Percentiles rank a stretch among this genome's conserved stretches.
phyloP scores from a whole-genome alignment of 73 alveolate species.

The Chromera velia region DNA sequence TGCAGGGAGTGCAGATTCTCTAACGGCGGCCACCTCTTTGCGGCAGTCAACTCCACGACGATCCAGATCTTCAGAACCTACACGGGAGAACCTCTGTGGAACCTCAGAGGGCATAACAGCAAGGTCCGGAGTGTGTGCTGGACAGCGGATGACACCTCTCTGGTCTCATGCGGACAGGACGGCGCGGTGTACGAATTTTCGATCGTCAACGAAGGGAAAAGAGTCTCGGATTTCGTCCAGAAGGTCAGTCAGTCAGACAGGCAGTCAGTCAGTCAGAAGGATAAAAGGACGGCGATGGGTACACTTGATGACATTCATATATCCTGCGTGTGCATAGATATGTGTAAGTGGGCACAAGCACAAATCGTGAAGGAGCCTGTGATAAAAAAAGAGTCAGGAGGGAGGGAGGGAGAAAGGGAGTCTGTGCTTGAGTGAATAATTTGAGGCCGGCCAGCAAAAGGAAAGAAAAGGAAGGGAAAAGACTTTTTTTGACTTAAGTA shows the following conservation, averaged over 20 bases:
- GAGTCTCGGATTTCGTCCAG: constrained; percentile 10
- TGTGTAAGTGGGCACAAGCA: no score
- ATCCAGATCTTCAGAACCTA: constrained; percentile 56
- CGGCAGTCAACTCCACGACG: constrained; percentile 77
- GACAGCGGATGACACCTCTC: constrained; percentile 83
- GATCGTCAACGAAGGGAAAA: constrained; percentile 30
- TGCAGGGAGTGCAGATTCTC: constrained; percentile 62
- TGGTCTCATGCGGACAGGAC: constrained; percentile 84
- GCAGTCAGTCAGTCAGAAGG: not conserved
- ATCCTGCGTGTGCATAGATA: no score
- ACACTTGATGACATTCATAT: no score
- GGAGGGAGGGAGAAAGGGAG: no score
- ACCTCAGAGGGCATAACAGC: constrained; percentile 33
- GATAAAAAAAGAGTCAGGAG: no score
- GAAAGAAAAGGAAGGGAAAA: no score
- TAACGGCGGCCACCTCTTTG: constrained; percentile 91
- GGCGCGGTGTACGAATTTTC: constrained; percentile 60
- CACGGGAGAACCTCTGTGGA: constrained; percentile 40
- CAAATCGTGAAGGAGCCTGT: no score
- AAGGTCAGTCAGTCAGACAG: not conserved
- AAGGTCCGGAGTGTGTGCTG: constrained; percentile 62
- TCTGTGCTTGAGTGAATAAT: no score
- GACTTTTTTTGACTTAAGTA: no score
- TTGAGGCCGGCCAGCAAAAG: no score
- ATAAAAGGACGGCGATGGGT: not conserved